These are phyloP conservation scores for Chalaropsis thielavioides DNA, from an alignment of 2,329 filamentous ascomycete species.

Conservation along the genomic window DNA sequence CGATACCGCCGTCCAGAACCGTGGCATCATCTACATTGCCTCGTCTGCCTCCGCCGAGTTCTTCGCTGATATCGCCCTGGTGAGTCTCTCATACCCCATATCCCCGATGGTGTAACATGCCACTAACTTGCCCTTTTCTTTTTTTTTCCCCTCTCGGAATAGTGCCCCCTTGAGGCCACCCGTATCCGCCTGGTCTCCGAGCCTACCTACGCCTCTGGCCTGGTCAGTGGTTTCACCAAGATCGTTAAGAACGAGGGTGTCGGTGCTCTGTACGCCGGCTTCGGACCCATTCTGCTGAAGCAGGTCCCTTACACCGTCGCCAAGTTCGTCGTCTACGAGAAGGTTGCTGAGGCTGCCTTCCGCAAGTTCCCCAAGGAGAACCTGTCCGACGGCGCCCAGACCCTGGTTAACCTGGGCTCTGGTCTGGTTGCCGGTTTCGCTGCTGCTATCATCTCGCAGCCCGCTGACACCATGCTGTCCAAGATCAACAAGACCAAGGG, in stretches of 20 bases:
- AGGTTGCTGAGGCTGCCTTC: conserved; percentile 65
- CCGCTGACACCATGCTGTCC: conserved; percentile 83
- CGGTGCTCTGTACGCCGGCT: conserved; percentile 79
- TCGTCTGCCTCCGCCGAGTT: conserved; percentile 52
- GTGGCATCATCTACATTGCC: conserved; percentile 66
- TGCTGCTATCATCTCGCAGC: conserved; percentile 74
- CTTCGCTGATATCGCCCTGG: conserved; percentile 63
- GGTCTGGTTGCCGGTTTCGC: conserved; percentile 47
- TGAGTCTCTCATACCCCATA: conserved; percentile 1
- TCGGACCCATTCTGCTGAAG: conserved; percentile 76
- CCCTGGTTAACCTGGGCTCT: conserved; percentile 58
- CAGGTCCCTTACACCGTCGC: conserved; percentile 87
- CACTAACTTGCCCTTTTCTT: not conserved
- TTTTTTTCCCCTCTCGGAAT: not conserved
- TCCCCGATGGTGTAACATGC: not conserved
- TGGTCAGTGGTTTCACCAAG: conserved; percentile 67
- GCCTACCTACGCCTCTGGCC: conserved; percentile 69
- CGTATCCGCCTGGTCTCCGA: conserved; percentile 86
- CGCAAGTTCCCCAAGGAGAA: conserved; percentile 53
- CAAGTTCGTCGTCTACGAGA: conserved; percentile 91
- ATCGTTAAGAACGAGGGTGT: conserved; percentile 71
- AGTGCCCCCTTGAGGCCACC: conserved; percentile 78
- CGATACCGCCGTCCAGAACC: conserved; percentile 64
- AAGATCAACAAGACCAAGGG: conserved; percentile 96
- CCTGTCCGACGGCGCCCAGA: conserved; percentile 55